Evolutionary conservation across 805 yeast genomes (phyloP), one percentile per base, ranked within the genome.

Genomic region (Millerozyma miso): DNA sequence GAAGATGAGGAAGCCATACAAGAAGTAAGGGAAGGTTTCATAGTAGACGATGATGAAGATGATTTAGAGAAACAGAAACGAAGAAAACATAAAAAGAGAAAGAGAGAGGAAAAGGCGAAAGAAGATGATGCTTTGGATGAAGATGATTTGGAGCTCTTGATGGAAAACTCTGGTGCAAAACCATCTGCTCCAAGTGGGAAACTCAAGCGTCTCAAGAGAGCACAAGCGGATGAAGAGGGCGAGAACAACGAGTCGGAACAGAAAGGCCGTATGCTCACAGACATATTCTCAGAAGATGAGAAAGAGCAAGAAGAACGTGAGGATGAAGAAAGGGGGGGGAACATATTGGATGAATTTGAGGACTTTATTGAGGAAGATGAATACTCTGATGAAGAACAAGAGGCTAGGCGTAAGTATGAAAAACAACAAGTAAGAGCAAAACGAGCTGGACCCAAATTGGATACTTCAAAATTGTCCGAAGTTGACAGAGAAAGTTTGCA

Each of bases 281-380:
- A 83, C 48, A 82, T 86, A 65, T 86, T 86, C 53, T 80, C 88
- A 13, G 93, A 85, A 16, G 63, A 56, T 13, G 63, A 48, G 19
- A 55, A 43, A 14, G 60, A 54, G 34, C 50, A 51, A n/a, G 60
- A 48, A n/a, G 62, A 51, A 29, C 77, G 65, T 44, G 69, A 55
- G 7, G 63, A 55, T 14, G 65, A 31, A 8, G 66, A 56, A 26
- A 63, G 59, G 43, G 63, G 65, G 16, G 57, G 65, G 19, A 69
- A 69, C 56, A 69, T 62, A 35, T 63, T 80, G 50, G 96, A 89
- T 58, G 98, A 93, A 63, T 81, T 91, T 54, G 99, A 89, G 60
- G 99, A 90, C 59, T 93, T 93, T 67, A 93, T 93, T 53, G 99
- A 91, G 65, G 97, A 91, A 47, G 99, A 93, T 63, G 97, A 90